Conservation (phyloP, 371 early-diverging fungal genomes). For the Mucor lusitanicus region DNA sequence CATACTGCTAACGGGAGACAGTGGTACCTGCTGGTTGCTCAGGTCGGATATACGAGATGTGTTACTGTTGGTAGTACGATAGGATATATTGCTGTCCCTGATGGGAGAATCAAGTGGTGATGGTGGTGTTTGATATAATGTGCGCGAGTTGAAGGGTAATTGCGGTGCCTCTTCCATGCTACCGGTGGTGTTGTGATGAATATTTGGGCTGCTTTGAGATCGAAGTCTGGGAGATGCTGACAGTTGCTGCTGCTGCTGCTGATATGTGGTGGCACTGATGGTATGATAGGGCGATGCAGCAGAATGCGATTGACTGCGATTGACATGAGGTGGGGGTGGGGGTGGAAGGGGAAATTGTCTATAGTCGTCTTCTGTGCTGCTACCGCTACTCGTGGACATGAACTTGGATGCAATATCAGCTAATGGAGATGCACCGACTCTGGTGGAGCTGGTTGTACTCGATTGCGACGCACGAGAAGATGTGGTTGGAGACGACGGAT, state of each 20-base stretch:
- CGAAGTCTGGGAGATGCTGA: slow-evolving; percentile 44
- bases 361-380: slow-evolving; percentile 16
- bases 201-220: slow-evolving; percentile 69
- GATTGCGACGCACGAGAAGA: slow-evolving; percentile 41
- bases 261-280: neutral
- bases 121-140: slow-evolving; percentile 26
- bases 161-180: slow-evolving; percentile 30
- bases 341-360: slow-evolving; percentile 10
- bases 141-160: slow-evolving; percentile 31
- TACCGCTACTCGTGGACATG: slow-evolving; percentile 22
- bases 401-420: slow-evolving; percentile 52
- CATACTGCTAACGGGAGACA: slow-evolving; percentile 2
- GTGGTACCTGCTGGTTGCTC: neutral
- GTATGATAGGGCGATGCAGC: slow-evolving; percentile 17
- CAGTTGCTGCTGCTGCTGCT: neutral
- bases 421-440: slow-evolving; percentile 43
- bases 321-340: slow-evolving; percentile 18
- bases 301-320: slow-evolving; percentile 44
- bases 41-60: neutral
- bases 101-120: slow-evolving; percentile 22
- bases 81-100: slow-evolving; percentile 2
- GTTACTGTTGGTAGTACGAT: neutral
- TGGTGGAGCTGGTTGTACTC: slow-evolving; percentile 8
- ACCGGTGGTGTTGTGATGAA: slow-evolving; percentile 30
- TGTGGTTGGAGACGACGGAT: slow-evolving; percentile 58